Percentiles rank a stretch among this genome's conserved stretches.
phyloP scores from a whole-genome alignment of 2,329 filamentous ascomycete genomes.

The Chaetomiaceae sp. region DNA sequence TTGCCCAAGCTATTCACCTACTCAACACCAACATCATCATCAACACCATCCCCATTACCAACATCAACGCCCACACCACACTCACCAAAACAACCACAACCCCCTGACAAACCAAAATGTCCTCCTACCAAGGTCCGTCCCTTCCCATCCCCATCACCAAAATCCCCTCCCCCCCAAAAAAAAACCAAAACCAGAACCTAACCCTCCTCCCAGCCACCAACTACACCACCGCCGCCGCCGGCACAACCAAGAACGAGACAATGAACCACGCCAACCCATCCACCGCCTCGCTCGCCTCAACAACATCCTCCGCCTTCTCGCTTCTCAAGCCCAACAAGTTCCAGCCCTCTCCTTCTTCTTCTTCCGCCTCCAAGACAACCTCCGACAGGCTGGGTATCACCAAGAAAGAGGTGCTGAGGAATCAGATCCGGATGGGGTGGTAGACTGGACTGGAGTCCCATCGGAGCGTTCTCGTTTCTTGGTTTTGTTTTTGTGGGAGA shows the following conservation, averaged over 20 bases:
- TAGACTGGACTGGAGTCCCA: no score
- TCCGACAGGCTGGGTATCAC: slow-evolving; percentile 3
- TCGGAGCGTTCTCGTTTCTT: no score
- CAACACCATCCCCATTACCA: background rate
- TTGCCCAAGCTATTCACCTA: no score
- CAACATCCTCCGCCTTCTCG: slow-evolving; percentile 24
- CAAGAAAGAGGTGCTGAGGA: slow-evolving; percentile 12
- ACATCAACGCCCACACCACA: slow-evolving; percentile 5
- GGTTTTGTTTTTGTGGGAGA: no score
- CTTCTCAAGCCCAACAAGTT: slow-evolving; percentile 23
- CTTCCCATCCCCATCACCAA: background rate
- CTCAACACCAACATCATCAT: slow-evolving; percentile 1
- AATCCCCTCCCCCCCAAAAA: background rate
- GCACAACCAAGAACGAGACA: background rate
- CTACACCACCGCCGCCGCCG: slow-evolving; percentile 6
- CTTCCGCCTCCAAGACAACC: slow-evolving; percentile 1
- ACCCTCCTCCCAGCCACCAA: slow-evolving; percentile 2
- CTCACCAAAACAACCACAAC: background rate
- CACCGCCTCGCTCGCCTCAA: slow-evolving; percentile 25
- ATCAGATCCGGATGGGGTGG: slow-evolving; percentile 21
- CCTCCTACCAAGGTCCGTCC: slow-evolving; percentile 4
- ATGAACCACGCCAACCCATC: slow-evolving; percentile 13
- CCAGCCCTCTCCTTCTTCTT: slow-evolving; percentile 11
- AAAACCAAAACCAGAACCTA: background rate
- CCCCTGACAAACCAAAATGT: slow-evolving; percentile 6